Conservation (phyloP, 2,329 filamentous ascomycete genomes). For the Alternaria incomplexa region DNA sequence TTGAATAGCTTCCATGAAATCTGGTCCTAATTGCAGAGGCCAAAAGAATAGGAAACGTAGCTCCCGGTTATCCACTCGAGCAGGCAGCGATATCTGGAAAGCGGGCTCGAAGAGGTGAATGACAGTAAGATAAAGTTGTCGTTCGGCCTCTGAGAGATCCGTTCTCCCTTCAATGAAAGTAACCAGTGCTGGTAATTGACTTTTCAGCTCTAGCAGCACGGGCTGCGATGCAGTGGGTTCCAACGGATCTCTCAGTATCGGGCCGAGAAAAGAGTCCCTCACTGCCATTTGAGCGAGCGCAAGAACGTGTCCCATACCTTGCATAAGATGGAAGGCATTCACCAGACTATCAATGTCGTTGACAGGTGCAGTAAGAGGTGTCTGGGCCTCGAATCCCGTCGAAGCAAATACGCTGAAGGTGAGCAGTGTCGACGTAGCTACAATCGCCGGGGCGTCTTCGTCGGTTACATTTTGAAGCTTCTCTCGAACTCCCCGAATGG, state of each 20-base stretch:
- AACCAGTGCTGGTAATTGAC: slow-evolving; percentile 26
- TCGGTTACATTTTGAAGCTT: slow-evolving; percentile 36
- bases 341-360: slow-evolving; percentile 39
- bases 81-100: slow-evolving; percentile 27
- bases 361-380: slow-evolving; percentile 8
- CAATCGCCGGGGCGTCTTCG: slow-evolving; percentile 39
- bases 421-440: slow-evolving; percentile 40
- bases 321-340: slow-evolving; percentile 45
- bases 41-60: slow-evolving; percentile 46
- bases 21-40: slow-evolving; percentile 45
- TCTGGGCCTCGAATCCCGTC: slow-evolving; percentile 30
- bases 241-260: slow-evolving; percentile 25
- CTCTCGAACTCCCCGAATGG: slow-evolving; percentile 40
- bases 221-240: slow-evolving; percentile 35
- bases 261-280: slow-evolving; percentile 30
- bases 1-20: slow-evolving; percentile 41
- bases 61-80: slow-evolving; percentile 41
- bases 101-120: slow-evolving; percentile 27
- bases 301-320: slow-evolving; percentile 43
- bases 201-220: slow-evolving; percentile 30
- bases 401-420: slow-evolving; percentile 42
- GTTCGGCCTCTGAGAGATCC: slow-evolving; percentile 25
- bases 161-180: slow-evolving; percentile 28
- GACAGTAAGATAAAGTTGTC: slow-evolving; percentile 18
- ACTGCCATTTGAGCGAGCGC: slow-evolving; percentile 25